Evolutionary conservation across 257 asterid genomes (phyloP).

Genomic region (Rauvolfia tetraphylla): DNA sequence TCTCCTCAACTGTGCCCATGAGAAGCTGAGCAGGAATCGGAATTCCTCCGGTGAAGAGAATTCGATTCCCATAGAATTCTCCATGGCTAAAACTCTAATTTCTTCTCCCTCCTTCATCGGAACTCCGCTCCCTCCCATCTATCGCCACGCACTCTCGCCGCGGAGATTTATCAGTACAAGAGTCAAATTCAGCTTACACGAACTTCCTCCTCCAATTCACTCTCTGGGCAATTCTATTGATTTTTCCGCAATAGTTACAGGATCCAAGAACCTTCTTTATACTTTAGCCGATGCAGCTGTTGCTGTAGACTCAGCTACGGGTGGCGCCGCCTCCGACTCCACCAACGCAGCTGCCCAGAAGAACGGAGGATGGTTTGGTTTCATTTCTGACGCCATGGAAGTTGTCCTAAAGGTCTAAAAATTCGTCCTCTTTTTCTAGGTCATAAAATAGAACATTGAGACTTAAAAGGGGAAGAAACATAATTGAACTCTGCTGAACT

Average conservation of each 20-base stretch:
- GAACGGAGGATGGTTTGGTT: constrained; percentile 91
- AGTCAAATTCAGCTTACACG: constrained; percentile 65
- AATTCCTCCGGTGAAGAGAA: constrained; percentile 9
- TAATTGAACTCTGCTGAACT: not conserved
- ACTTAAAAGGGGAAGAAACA: not conserved
- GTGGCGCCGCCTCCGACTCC: constrained; percentile 43
- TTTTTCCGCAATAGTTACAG: constrained; percentile 41
- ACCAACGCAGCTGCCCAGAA: constrained; percentile 47
- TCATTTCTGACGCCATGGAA: constrained; percentile 95
- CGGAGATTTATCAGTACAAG: constrained; percentile 50
- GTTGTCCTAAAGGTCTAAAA: constrained; percentile 76
- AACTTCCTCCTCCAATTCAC: constrained; percentile 59
- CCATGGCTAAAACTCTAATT: constrained; percentile 91
- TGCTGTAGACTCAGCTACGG: constrained; percentile 43
- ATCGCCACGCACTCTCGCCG: constrained; percentile 41
- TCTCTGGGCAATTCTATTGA: constrained; percentile 37
- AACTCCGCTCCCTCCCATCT: constrained; percentile 50
- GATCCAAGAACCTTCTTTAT: constrained; percentile 78
- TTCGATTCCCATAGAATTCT: not conserved
- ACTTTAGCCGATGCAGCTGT: constrained; percentile 94
- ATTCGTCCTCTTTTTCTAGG: not conserved
- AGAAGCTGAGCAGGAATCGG: not conserved
- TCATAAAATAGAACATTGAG: not conserved
- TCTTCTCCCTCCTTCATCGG: constrained; percentile 71
- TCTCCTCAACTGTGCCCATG: not conserved